Evolutionary conservation across 371 early-diverging fungal genomes (phyloP).

Genomic region (Gilbertella persicaria): DNA sequence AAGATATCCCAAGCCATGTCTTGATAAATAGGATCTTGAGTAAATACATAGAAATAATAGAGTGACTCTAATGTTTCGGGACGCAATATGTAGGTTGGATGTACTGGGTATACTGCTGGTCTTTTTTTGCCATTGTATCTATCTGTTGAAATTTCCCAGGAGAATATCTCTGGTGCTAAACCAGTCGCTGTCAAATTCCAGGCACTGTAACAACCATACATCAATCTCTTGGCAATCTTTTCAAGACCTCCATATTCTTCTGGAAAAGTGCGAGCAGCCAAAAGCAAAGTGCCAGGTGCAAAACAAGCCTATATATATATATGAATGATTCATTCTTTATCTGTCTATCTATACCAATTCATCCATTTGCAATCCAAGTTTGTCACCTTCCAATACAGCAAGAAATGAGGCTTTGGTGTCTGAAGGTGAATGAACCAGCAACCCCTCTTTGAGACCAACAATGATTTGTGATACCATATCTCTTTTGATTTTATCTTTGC

Average conservation of each 20-base stretch:
- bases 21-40: conserved; percentile 68
- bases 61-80: conserved; percentile 78
- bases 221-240: conserved; percentile 25
- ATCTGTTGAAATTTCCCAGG: conserved; percentile 21
- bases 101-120: conserved; percentile 28
- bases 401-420: conserved; percentile 26
- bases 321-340: not conserved
- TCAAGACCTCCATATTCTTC: conserved; percentile 29
- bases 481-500: conserved; percentile 42
- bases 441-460: conserved; percentile 21
- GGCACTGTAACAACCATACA: conserved; percentile 43
- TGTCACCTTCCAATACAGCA: conserved; percentile 20
- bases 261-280: conserved; percentile 32
- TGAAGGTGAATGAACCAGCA: conserved; percentile 28
- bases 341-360: conserved; percentile 29
- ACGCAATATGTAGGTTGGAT: conserved; percentile 39
- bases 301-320: conserved; percentile 34
- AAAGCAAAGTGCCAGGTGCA: conserved; percentile 39
- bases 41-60: conserved; percentile 71
- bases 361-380: conserved; percentile 33
- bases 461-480: conserved; percentile 43
- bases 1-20: conserved; percentile 77
- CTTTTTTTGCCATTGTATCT: conserved; percentile 8
- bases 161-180: conserved; percentile 44
- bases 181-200: conserved; percentile 44